Evolutionary conservation across 306 rosid species (phyloP).

Genomic region (Senna tora): DNA sequence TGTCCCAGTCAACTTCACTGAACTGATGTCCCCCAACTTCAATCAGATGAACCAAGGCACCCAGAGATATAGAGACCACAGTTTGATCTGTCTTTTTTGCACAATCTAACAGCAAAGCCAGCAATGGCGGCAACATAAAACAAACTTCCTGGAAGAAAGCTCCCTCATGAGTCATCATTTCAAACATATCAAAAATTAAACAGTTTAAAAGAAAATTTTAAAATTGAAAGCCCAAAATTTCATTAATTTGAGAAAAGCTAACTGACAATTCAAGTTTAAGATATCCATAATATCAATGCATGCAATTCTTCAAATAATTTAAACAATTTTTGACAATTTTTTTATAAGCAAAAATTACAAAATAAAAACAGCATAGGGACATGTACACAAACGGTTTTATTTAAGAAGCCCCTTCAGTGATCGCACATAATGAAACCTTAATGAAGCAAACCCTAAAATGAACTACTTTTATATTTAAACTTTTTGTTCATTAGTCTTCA

Average conservation of each 20-base stretch:
- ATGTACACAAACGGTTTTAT: neutral
- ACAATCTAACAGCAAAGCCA: constrained; percentile 92
- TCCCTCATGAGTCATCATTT: constrained; percentile 18
- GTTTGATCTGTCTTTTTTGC: constrained; percentile 98
- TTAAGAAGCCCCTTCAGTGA: neutral
- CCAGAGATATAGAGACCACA: constrained; percentile 95
- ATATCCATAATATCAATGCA: constrained; percentile 22
- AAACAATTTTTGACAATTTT: neutral
- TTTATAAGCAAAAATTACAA: neutral
- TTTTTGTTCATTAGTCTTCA: constrained; percentile 10
- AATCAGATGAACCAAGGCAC: constrained; percentile 93
- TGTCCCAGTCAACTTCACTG: constrained; percentile 92
- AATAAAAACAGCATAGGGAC: neutral
- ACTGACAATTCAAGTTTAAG: constrained; percentile 33
- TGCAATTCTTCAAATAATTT: constrained; percentile 14
- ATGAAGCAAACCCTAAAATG: constrained; percentile 5
- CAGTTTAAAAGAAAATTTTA: constrained; percentile 12
- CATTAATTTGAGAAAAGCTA: constrained; percentile 15
- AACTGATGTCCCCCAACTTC: constrained; percentile 99
- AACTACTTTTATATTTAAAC: constrained; percentile 1
- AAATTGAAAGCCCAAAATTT: constrained; percentile 16
- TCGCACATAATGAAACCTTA: constrained; percentile 9
- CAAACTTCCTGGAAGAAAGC: constrained; percentile 85
- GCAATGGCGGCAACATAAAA: constrained; percentile 94
- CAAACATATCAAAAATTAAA: constrained; percentile 20